A percentile compares a stretch with the other conserved stretches of the same genome.
phyloP scores from a whole-genome alignment of 1,284 basidiomycete species.

The Apiotrichum domesticum region DNA sequence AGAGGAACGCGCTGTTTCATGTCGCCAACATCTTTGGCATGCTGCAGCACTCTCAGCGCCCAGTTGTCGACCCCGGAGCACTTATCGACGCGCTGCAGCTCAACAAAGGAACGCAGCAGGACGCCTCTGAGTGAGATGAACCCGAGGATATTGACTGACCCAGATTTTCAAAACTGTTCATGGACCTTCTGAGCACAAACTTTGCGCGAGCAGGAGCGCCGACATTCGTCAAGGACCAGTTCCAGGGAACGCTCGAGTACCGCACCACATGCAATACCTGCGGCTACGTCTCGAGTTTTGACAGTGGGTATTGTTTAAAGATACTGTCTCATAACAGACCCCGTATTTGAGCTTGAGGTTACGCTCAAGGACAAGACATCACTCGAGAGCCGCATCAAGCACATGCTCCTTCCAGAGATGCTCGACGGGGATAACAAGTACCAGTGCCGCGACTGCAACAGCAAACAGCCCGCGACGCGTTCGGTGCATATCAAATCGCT shows the following conservation, averaged over 20 bases:
- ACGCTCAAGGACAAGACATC: conserved; percentile 67
- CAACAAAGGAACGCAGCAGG: conserved; percentile 76
- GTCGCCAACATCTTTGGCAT: conserved; percentile 60
- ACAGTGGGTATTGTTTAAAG: conserved; percentile 7
- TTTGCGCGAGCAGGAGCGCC: conserved; percentile 68
- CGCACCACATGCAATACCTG: conserved; percentile 69
- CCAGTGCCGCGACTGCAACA: conserved; percentile 63
- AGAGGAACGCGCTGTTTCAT: conserved; percentile 55
- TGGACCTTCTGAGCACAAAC: conserved; percentile 74
- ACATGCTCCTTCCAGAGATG: conserved; percentile 60
- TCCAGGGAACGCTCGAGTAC: conserved; percentile 75
- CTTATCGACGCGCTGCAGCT: conserved; percentile 76
- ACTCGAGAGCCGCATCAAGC: conserved; percentile 63
- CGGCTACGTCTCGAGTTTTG: conserved; percentile 40
- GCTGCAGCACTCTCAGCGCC: conserved; percentile 63
- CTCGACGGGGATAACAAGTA: conserved; percentile 82
- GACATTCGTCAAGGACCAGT: conserved; percentile 70
- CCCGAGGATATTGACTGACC: background rate
- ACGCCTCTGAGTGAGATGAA: conserved; percentile 74
- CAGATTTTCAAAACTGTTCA: conserved; percentile 89
- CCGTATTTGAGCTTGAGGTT: conserved; percentile 77
- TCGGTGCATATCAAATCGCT: conserved; percentile 61
- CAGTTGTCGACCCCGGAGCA: conserved; percentile 70
- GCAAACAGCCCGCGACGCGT: conserved; percentile 67
- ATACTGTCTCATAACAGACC: conserved; percentile 3